These are phyloP conservation scores for Trametes cinnabarina DNA, from an alignment of 768 basidiomycete genomes.

Conservation along the genomic window DNA sequence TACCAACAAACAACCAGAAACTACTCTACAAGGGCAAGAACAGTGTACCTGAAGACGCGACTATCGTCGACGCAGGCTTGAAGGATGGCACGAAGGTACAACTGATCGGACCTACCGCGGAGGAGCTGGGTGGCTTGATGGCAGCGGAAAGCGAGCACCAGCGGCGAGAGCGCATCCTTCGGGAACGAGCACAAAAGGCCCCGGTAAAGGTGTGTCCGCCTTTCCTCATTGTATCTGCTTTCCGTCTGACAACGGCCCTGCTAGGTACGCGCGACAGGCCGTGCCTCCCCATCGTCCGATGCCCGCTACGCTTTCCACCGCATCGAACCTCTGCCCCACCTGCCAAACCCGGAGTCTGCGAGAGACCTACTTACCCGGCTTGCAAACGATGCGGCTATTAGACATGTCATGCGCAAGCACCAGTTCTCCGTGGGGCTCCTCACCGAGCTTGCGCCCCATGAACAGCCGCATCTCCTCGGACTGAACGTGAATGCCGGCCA, in stretches of 20 bases:
- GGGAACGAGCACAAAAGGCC: conserved; percentile 54
- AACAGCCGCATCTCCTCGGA: conserved; percentile 66
- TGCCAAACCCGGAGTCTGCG: conserved; percentile 62
- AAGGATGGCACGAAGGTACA: conserved; percentile 66
- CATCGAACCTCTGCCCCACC: conserved; percentile 57
- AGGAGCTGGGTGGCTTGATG: conserved; percentile 55
- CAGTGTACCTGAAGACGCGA: conserved; percentile 25
- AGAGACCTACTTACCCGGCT: conserved; percentile 53
- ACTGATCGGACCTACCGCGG: conserved; percentile 62
- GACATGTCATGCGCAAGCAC: conserved; percentile 69
- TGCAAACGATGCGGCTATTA: conserved; percentile 68
- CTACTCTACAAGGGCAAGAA: conserved; percentile 71
- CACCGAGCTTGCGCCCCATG: conserved; percentile 78
- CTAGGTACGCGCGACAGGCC: conserved; percentile 58
- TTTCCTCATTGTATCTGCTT: background rate
- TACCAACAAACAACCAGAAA: conserved; percentile 68
- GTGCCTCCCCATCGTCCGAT: conserved; percentile 34
- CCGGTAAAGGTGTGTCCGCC: conserved; percentile 50
- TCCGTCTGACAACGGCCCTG: background rate
- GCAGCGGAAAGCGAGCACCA: conserved; percentile 57
- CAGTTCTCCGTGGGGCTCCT: conserved; percentile 64
- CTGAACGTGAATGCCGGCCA: conserved; percentile 63
- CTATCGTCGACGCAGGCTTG: conserved; percentile 48
- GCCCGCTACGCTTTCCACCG: conserved; percentile 62
- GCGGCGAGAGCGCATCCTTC: conserved; percentile 55